These are phyloP conservation scores for Krasilnikovozyma curviuscula DNA, from an alignment of 768 basidiomycete genomes.

Conservation along the genomic window DNA sequence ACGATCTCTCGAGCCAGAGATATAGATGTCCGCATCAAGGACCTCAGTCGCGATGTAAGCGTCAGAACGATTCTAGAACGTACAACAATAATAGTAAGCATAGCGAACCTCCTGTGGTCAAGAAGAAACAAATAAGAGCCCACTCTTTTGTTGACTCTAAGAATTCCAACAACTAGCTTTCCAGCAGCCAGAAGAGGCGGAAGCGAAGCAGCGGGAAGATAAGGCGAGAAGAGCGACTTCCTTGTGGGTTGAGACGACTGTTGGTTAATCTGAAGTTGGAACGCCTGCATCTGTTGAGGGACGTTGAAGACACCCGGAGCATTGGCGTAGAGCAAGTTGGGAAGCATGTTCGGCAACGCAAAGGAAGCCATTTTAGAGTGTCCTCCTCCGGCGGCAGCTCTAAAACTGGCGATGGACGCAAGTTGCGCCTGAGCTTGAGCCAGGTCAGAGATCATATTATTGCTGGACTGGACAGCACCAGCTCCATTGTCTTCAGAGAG, in stretches of 20 bases:
- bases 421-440: constrained; percentile 94
- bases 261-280: constrained; percentile 78
- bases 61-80: constrained; percentile 58
- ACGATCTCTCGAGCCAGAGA: constrained; percentile 75
- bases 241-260: constrained; percentile 81
- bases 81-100: neutral
- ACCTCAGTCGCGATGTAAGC: constrained; percentile 98
- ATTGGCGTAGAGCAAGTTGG: constrained; percentile 27
- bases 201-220: constrained; percentile 90
- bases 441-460: constrained; percentile 41
- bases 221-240: constrained; percentile 95
- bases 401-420: constrained; percentile 88
- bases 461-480: constrained; percentile 7
- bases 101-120: neutral
- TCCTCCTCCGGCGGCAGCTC: constrained; percentile 62
- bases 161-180: constrained; percentile 88
- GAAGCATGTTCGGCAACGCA: constrained; percentile 77
- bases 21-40: constrained; percentile 89
- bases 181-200: constrained; percentile 91
- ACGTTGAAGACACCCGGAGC: constrained; percentile 38
- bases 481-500: constrained; percentile 12
- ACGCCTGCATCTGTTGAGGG: constrained; percentile 83
- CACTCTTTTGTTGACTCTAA: constrained; percentile 82
- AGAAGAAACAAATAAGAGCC: neutral
- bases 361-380: constrained; percentile 95